Percentiles rank a stretch among this genome's conserved stretches.
Evolutionary conservation across 345 rosid genomes (phyloP).

Genomic region (Citropsis articulata): DNA sequence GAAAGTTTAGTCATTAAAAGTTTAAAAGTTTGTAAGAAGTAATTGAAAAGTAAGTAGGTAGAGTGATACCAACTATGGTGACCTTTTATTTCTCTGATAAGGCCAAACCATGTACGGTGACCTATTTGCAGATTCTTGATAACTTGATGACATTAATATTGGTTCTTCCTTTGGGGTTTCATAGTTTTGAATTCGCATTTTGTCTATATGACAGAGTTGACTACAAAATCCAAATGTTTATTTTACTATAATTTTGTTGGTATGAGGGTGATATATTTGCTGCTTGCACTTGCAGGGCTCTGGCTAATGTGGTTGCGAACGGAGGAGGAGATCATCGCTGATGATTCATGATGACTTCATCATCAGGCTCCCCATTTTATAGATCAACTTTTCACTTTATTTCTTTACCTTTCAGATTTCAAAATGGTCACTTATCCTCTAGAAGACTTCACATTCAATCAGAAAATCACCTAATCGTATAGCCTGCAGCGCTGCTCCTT

Average conservation of each 20-base stretch:
- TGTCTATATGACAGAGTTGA: background rate
- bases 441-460: conserved; percentile 24
- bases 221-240: background rate
- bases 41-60: background rate
- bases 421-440: conserved; percentile 20
- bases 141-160: background rate
- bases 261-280: background rate
- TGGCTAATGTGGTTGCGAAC: conserved; percentile 38
- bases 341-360: conserved; percentile 15
- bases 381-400: conserved; percentile 10
- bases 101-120: background rate
- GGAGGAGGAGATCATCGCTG: conserved; percentile 47
- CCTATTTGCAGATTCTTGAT: background rate
- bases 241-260: no score
- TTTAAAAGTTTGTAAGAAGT: background rate
- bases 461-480: conserved; percentile 15
- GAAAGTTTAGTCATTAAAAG: background rate
- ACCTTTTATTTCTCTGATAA: background rate
- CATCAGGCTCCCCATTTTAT: conserved; percentile 9
- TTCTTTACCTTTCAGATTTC: conserved; percentile 25
- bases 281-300: conserved; percentile 46
- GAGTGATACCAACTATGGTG: background rate
- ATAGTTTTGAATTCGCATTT: background rate
- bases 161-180: conserved; percentile 1
- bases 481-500: conserved; percentile 5